Percentiles rank a stretch among this genome's conserved stretches.
Evolutionary conservation across 1,139 yeast species (phyloP).

Genomic region (Geotrichum macrosporum): DNA sequence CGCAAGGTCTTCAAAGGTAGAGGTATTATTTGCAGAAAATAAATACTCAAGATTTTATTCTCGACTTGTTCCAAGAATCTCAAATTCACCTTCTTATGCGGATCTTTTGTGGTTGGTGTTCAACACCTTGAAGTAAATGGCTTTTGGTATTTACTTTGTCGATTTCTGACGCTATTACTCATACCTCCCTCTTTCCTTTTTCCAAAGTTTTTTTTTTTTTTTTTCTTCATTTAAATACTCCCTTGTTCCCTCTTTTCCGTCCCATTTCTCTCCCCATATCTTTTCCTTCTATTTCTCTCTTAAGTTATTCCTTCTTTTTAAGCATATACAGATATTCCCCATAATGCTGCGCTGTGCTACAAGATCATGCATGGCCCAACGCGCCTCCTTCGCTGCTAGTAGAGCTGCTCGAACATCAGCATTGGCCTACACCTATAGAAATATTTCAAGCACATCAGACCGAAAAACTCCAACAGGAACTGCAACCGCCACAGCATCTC

Average conservation of each 20-base stretch:
- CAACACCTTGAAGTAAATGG: too few species aligned
- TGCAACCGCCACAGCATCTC: conserved; percentile 24
- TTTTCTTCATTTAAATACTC: conserved; percentile 8
- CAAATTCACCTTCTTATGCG: too few species aligned
- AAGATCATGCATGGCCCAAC: conserved; percentile 12
- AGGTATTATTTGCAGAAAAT: too few species aligned
- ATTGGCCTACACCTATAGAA: conserved; percentile 3
- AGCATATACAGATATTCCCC: too few species aligned
- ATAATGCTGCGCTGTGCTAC: conserved; percentile 20
- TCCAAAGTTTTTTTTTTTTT: too few species aligned
- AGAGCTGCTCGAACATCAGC: not conserved
- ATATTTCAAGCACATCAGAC: conserved; percentile 18
- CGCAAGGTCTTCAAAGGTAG: too few species aligned
- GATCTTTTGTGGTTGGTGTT: too few species aligned
- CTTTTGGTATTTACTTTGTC: too few species aligned
- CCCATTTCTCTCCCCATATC: not conserved
- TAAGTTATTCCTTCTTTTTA: conserved; percentile 1
- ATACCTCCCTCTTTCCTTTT: not conserved
- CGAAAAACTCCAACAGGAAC: conserved; percentile 15
- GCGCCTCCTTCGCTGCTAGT: conserved; percentile 11
- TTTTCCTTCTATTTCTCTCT: not conserved
- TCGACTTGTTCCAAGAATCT: too few species aligned
- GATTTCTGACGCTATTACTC: too few species aligned
- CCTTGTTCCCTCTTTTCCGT: not conserved
- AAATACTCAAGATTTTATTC: too few species aligned